phyloP scores from a whole-genome alignment of 1,139 yeast genomes.

The Arxiozyma slooffiae region DNA sequence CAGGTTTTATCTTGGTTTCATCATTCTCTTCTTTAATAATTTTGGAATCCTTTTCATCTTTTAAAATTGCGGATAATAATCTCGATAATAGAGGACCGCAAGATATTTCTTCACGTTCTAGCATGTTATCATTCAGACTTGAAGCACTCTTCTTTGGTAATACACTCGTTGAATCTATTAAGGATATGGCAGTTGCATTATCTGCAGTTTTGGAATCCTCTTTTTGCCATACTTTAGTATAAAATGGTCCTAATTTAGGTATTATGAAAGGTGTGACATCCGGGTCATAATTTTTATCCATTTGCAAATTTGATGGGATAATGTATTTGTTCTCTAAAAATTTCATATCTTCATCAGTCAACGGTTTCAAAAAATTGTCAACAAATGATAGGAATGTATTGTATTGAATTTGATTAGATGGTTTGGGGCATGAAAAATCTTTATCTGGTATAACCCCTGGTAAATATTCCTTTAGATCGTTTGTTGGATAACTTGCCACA shows the following conservation, averaged over 20 bases:
- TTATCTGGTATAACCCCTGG: slow-evolving; percentile 85
- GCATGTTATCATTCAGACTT: slow-evolving; percentile 48
- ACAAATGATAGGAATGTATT: slow-evolving; percentile 76
- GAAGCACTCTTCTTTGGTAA: slow-evolving; percentile 57
- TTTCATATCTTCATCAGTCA: slow-evolving; percentile 69
- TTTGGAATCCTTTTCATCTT: slow-evolving; percentile 8
- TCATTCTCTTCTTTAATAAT: slow-evolving; percentile 7
- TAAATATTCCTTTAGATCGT: slow-evolving; percentile 60
- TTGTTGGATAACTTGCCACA: slow-evolving; percentile 80
- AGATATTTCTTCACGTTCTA: slow-evolving; percentile 67
- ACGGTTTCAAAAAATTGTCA: slow-evolving; percentile 75
- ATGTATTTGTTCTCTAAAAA: slow-evolving; percentile 55
- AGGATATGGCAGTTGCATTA: slow-evolving; percentile 33
- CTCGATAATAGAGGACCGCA: slow-evolving; percentile 92
- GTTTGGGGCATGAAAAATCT: slow-evolving; percentile 80
- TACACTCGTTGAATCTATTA: slow-evolving; percentile 31
- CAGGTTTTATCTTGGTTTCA: neutral
- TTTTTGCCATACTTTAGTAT: slow-evolving; percentile 76
- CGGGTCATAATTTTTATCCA: slow-evolving; percentile 47
- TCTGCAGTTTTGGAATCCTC: slow-evolving; percentile 50
- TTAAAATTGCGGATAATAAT: slow-evolving; percentile 65
- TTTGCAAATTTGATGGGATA: slow-evolving; percentile 43
- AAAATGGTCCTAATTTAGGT: slow-evolving; percentile 77
- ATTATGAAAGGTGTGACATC: slow-evolving; percentile 58
- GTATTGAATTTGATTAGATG: slow-evolving; percentile 86